phyloP scores from a whole-genome alignment of 768 basidiomycete genomes.

The Ramaria sp. region DNA sequence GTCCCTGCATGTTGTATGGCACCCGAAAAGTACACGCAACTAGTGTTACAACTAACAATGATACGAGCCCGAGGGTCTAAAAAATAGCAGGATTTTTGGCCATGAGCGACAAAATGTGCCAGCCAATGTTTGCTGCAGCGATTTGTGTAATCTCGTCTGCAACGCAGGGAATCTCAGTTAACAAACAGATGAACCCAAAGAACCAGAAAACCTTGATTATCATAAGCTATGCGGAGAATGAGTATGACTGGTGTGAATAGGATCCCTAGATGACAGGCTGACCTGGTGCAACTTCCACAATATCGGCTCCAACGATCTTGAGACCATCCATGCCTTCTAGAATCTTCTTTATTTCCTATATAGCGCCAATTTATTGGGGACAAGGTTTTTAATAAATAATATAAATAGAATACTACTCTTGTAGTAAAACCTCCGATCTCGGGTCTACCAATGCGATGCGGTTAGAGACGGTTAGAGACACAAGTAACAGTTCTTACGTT shows the following conservation, averaged over 20 bases:
- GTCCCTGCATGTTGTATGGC: background rate
- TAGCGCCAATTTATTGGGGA: background rate
- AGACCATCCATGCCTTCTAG: conserved; percentile 23
- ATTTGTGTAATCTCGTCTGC: conserved; percentile 23
- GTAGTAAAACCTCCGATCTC: conserved; percentile 25
- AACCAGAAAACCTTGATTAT: background rate
- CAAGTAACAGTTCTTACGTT: conserved; percentile 23
- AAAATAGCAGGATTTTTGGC: conserved; percentile 18
- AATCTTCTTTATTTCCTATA: conserved; percentile 24
- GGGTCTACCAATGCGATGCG: conserved; percentile 18
- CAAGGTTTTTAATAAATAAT: background rate
- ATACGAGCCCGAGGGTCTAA: background rate
- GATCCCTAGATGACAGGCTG: background rate
- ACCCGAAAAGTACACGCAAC: background rate
- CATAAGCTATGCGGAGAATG: background rate
- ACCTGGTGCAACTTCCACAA: conserved; percentile 23
- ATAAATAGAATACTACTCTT: conserved; percentile 5
- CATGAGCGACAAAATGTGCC: conserved; percentile 22
- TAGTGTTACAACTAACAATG: background rate
- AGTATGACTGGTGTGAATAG: background rate
- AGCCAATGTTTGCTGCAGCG: conserved; percentile 23
- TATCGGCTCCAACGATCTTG: conserved; percentile 26
- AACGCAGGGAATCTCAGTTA: background rate
- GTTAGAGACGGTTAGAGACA: background rate
- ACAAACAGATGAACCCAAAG: background rate